Evolutionary conservation across 192 early-diverging fungal genomes (phyloP), one percentile per base, ranked within the genome.

Genomic region (Entomortierella beljakovae): DNA sequence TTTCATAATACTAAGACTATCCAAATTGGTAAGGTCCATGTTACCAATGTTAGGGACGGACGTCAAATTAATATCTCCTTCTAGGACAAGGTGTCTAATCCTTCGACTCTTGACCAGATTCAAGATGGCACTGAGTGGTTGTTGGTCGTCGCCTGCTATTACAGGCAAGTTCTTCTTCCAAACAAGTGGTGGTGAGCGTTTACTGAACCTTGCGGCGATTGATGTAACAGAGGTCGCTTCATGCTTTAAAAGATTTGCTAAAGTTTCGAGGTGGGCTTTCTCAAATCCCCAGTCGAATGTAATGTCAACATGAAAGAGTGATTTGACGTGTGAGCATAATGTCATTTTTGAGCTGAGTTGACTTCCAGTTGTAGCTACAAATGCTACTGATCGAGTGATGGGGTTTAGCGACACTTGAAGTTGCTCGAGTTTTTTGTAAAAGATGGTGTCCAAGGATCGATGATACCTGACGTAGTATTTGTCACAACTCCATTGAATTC

Each of bases 1-100:
- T 31, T 64, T 62, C 66, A 77, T 69, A 29, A 77, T 59, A 18
- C 64, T 69, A 22, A 77, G 56, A 31, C 63, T 65, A 28, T 77
- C 65, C 34, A 77, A 32, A 25, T 69, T 77, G 11, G 65, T 58
- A 59, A 77, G 64, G 23, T 69, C 74, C 74, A 69, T 77, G 22
- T 65, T 57, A 8, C 61, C 58, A n/a, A 77, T 61, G 23, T 77
- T 77, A 26, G 74, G 74, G 0, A 77, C 55, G 9, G 74, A 64
- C 29, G 37, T 57, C 38, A 69, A 9, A 61, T 77, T 66, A 32
- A 77, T 51, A 15, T 77, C 66, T 11, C 74, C 74, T 46, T 77
- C 74, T 22, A 77, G 43, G 15, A 43, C 42, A 6, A 69, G 29
- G 29, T 77, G 65, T 23, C 54, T 62, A n/a, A 77, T 62, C 20